Evolutionary conservation across 164 flowering plant species (phyloP), one percentile per base, ranked within the genome.

Genomic region (Hamamelis virginiana): DNA sequence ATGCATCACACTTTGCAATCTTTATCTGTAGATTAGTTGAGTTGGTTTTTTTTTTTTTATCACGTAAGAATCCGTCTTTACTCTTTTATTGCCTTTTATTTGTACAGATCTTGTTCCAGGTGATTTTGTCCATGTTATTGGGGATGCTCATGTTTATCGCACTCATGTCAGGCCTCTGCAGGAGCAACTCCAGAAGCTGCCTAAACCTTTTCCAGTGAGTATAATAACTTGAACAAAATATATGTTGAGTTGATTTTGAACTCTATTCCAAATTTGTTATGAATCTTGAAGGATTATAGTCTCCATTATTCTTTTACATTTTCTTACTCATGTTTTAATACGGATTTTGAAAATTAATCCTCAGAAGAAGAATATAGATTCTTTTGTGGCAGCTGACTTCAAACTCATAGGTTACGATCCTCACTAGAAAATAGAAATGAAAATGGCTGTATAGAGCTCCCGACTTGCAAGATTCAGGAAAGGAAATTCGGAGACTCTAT

Each of bases 71-170:
- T 22, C 15, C n/a, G 15, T n/a, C 50, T 23, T 45, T 0, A 16
- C 38, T 0, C 4, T 23, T 9, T 25, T 16, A 10, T n/a, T 15
- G 15, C 11, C 11, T 63, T 51, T 62, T 4, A 60, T 9, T 75
- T 64, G 21, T 68, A n/a, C 88, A 94, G 97, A 78, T 80, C 87
- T 95, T 69, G 79, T 70, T 81, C 94, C 97, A 5, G 98, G 98
- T 46, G 97, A 95, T 80, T 89, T 92, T 23, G 68, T 88, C 68
- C 97, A 95, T 83, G 85, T 85, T 12, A 80, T 87, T 63, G 98
- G 98, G 60, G 98, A 95, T 83, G 84, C 94, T 77, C 97, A 95
- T 87, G 92, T 92, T 26, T 92, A 92, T 64, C 76, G 69, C 46
- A 91, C 72, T 69, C 98, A 95, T 74, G 72, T 88, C 38, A 80